Conservation (phyloP, 192 early-diverging fungal species). For the Gaertneriomyces semiglobifer region DNA sequence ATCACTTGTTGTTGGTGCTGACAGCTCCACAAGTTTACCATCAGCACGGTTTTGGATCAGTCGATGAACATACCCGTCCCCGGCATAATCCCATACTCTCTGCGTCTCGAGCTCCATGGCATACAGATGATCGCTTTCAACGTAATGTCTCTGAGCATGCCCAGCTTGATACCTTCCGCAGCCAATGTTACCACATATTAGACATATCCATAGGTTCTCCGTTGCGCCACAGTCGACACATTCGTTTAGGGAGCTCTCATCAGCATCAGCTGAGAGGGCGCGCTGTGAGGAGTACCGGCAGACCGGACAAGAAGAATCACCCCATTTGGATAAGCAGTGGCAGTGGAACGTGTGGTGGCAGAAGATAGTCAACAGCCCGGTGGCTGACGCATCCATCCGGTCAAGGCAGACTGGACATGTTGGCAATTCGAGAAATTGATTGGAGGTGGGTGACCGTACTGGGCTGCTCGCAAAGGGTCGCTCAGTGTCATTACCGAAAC, state of each 20-base stretch:
- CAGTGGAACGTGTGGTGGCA: slow-evolving; percentile 98
- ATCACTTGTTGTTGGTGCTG: slow-evolving; percentile 36
- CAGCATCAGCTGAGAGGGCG: slow-evolving; percentile 2
- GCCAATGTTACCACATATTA: slow-evolving; percentile 93
- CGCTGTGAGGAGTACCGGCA: slow-evolving; percentile 76
- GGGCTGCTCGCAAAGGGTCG: neutral
- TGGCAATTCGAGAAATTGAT: slow-evolving; percentile 68
- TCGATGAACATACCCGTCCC: slow-evolving; percentile 95
- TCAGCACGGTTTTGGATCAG: slow-evolving; percentile 87
- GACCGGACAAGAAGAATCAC: slow-evolving; percentile 81
- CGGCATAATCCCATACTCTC: slow-evolving; percentile 96
- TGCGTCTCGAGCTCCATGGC: slow-evolving; percentile 93
- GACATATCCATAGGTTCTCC: slow-evolving; percentile 91
- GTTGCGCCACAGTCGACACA: slow-evolving; percentile 75
- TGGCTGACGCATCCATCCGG: slow-evolving; percentile 83
- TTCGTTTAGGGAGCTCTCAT: slow-evolving; percentile 44
- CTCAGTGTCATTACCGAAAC: no score
- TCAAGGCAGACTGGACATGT: slow-evolving; percentile 97
- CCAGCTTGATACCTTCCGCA: slow-evolving; percentile 90
- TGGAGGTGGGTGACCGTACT: neutral
- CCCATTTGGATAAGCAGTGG: slow-evolving; percentile 88
- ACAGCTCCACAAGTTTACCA: slow-evolving; percentile 88
- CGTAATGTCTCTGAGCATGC: slow-evolving; percentile 88
- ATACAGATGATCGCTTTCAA: slow-evolving; percentile 79
- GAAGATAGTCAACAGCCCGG: slow-evolving; percentile 84